phyloP scores from a whole-genome alignment of 352 stramenopile genomes.

The Halophytophthora batemanensis region DNA sequence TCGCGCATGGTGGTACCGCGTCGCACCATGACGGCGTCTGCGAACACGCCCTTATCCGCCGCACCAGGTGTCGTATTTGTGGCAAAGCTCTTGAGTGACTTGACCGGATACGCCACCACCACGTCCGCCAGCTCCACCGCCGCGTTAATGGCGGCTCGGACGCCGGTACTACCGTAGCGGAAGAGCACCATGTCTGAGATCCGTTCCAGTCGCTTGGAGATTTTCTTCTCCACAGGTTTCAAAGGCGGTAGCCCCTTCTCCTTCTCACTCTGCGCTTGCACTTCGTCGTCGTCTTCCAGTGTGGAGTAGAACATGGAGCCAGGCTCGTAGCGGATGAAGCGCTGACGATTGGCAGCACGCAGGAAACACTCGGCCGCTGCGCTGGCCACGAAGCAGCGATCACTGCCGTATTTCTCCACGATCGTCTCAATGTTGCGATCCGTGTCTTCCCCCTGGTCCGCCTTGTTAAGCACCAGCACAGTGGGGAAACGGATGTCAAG shows the following conservation, averaged over 20 bases:
- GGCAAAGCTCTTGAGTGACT: conserved; percentile 84
- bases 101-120: conserved; percentile 83
- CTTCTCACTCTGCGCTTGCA: conserved; percentile 20
- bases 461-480: conserved; percentile 88
- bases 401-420: conserved; percentile 85
- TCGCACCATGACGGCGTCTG: conserved; percentile 71
- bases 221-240: conserved; percentile 75
- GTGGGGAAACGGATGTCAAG: conserved; percentile 81
- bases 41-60: conserved; percentile 67
- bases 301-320: conserved; percentile 87
- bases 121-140: conserved; percentile 80
- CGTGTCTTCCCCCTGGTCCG: conserved; percentile 79
- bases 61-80: conserved; percentile 43
- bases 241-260: conserved; percentile 35
- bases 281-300: conserved; percentile 53
- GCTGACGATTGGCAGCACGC: conserved; percentile 66
- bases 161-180: conserved; percentile 81
- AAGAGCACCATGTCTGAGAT: conserved; percentile 91
- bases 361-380: conserved; percentile 85
- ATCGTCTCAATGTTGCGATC: conserved; percentile 88
- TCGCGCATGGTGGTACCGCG: conserved; percentile 78
- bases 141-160: conserved; percentile 83
- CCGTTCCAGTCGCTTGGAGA: conserved; percentile 74
- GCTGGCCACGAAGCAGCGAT: conserved; percentile 85
- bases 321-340: conserved; percentile 82